Base-by-base conservation (phyloP, 345 rosid genomes). In the Jatropha curcas region DNA sequence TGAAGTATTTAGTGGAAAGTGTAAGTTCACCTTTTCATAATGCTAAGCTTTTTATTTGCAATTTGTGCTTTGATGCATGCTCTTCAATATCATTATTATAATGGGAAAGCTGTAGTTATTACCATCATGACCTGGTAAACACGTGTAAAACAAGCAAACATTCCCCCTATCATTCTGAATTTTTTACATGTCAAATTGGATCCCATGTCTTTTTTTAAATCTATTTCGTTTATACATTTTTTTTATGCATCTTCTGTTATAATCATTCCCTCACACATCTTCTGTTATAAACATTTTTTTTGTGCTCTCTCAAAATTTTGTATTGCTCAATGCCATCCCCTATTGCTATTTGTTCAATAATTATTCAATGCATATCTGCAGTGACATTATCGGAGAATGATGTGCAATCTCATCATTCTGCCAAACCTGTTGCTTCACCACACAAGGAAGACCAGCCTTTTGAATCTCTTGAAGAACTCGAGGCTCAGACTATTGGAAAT, bases 401-500 rank as follows among this genome's bases (percentile, higher is more conserved):
- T 74, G 75, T 75, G 74, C 79, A 41, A 33, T 79, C 83, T 68
- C 77, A 71, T 71, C 84, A 79, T 51, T 76, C 82, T 70, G 75
- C 83, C 65, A 80, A 68, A 73, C 67, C 79, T 72, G 82, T 73
- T 79, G 80, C 68, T 78, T 55, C 88, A 41, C 82, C 71, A 67
- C 79, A 68, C 39, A 88, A 77, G 82, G 97, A 81, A 77, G 91
- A 92, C 37, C 97, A 86, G 70, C 86, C 85, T 70, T 84, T 87
- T 82, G 93, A 88, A 79, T 84, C 94, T 62, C 84, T 86, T 72
- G 86, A 92, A 86, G 98, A 93, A 75, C 84, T 92, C 71, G 98
- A 95, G 86, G 97, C 96, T 8, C 89, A 86, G 74, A 90, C 97
- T 69, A 92, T 94, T 66, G 94, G 97, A 53, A 87, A 90, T 86